Conservation (phyloP, 2,329 filamentous ascomycete genomes). For the Alternaria triticimaculans region DNA sequence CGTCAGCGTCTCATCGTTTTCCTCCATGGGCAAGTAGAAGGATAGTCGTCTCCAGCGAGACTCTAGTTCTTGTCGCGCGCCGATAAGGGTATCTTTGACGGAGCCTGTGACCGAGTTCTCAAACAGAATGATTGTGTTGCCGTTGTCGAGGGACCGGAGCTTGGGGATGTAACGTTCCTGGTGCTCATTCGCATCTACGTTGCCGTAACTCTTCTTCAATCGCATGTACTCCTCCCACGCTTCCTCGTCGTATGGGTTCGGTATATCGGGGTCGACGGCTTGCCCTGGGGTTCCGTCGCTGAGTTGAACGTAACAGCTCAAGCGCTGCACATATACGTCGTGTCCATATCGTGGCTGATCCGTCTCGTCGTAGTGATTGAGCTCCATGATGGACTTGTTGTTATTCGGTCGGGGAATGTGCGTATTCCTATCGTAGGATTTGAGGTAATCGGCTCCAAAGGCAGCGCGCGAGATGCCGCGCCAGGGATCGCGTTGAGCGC, state of each 20-base stretch:
- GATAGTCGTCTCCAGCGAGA: slow-evolving; percentile 61
- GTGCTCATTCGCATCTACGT: slow-evolving; percentile 37
- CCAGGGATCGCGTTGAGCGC: slow-evolving; percentile 59
- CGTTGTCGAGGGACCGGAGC: slow-evolving; percentile 56
- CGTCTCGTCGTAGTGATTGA: slow-evolving; percentile 56
- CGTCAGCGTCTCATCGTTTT: slow-evolving; percentile 53
- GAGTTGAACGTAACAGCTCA: slow-evolving; percentile 60
- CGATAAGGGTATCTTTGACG: slow-evolving; percentile 58
- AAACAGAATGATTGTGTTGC: slow-evolving; percentile 59
- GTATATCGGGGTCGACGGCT: slow-evolving; percentile 51
- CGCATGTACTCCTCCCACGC: slow-evolving; percentile 44
- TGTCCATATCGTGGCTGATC: slow-evolving; percentile 55
- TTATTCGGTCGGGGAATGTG: slow-evolving; percentile 24
- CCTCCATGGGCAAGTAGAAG: slow-evolving; percentile 57
- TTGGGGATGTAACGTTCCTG: slow-evolving; percentile 50
- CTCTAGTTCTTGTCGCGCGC: slow-evolving; percentile 59
- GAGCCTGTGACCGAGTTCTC: slow-evolving; percentile 57
- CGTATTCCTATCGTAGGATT: slow-evolving; percentile 49
- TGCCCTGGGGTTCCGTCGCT: slow-evolving; percentile 51
- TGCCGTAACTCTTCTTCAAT: slow-evolving; percentile 37
- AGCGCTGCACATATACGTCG: slow-evolving; percentile 59
- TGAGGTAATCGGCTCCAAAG: slow-evolving; percentile 61
- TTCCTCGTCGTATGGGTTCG: slow-evolving; percentile 54
- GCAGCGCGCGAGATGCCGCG: slow-evolving; percentile 57
- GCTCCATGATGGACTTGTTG: slow-evolving; percentile 56